Percentiles rank a stretch among this genome's conserved stretches.
These are phyloP conservation scores for Mucor saturninus DNA, from an alignment of 371 early-diverging fungal genomes.

Conservation along the genomic window DNA sequence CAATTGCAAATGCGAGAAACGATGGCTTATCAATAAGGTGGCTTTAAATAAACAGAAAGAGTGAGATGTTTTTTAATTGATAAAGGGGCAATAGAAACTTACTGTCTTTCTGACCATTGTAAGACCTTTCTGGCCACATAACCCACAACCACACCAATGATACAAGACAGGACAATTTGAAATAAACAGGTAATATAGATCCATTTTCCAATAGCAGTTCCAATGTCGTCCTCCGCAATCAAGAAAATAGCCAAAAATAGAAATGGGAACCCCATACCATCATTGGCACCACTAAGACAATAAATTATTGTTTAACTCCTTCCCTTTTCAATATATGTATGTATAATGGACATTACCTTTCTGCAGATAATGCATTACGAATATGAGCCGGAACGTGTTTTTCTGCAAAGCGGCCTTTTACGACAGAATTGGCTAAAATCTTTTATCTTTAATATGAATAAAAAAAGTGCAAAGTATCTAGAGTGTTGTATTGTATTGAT, in stretches of 20 bases:
- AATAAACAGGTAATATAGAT: constrained; percentile 77
- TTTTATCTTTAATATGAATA: constrained; percentile 11
- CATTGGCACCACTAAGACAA: constrained; percentile 70
- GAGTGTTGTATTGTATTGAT: background rate
- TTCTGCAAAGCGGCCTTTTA: constrained; percentile 96
- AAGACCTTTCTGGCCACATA: constrained; percentile 74
- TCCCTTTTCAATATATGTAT: background rate
- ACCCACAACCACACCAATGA: constrained; percentile 85
- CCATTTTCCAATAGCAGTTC: constrained; percentile 80
- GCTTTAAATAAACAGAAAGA: constrained; percentile 23
- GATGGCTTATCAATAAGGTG: constrained; percentile 91
- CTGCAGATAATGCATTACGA: constrained; percentile 89
- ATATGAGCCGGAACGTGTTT: constrained; percentile 86
- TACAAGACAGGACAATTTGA: constrained; percentile 73
- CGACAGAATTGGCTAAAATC: constrained; percentile 92
- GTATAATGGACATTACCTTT: constrained; percentile 53
- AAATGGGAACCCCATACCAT: constrained; percentile 90
- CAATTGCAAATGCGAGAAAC: constrained; percentile 88
- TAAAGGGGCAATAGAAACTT: constrained; percentile 20
- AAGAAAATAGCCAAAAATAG: constrained; percentile 83
- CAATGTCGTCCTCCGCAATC: constrained; percentile 58
- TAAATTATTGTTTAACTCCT: background rate
- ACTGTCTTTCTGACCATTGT: constrained; percentile 73
- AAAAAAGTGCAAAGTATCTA: too few relatives aligned
- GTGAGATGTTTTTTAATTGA: background rate